Evolutionary conservation across 2,329 filamentous ascomycete species (phyloP).

Genomic region (Aspergillus nomiae): DNA sequence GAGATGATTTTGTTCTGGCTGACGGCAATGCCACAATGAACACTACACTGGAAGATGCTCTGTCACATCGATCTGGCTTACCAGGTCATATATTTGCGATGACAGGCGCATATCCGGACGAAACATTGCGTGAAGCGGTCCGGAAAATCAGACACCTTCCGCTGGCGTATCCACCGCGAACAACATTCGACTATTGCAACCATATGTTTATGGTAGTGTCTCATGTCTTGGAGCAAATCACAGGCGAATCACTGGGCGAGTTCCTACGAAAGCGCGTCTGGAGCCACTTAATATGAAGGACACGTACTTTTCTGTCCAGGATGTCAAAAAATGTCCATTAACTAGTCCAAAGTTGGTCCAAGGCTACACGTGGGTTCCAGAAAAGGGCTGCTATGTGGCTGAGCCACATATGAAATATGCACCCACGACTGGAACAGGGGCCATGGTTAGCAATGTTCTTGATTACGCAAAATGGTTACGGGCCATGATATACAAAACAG

Average conservation of each 20-base stretch:
- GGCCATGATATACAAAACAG: constrained; percentile 20
- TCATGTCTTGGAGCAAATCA: constrained; percentile 19
- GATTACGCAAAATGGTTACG: constrained; percentile 29
- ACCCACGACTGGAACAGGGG: constrained; percentile 21
- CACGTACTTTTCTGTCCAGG: constrained; percentile 24
- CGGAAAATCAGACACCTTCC: constrained; percentile 23
- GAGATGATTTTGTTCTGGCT: constrained; percentile 34
- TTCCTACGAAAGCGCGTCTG: constrained; percentile 25
- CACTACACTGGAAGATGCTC: constrained; percentile 36
- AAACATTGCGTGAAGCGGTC: constrained; percentile 17
- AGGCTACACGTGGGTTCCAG: constrained; percentile 24
- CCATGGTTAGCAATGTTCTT: constrained; percentile 29
- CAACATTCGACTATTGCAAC: constrained; percentile 25
- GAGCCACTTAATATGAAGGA: constrained; percentile 24
- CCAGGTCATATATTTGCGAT: constrained; percentile 21
- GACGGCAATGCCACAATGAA: constrained; percentile 29
- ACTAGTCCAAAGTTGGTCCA: constrained; percentile 12
- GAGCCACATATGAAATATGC: constrained; percentile 21
- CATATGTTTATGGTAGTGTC: constrained; percentile 27
- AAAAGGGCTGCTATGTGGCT: constrained; percentile 13
- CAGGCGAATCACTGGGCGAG: constrained; percentile 14
- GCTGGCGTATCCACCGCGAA: constrained; percentile 21
- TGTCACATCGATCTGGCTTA: constrained; percentile 37
- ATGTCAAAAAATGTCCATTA: constrained; percentile 12
- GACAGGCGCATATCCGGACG: constrained; percentile 5